Base-by-base conservation (phyloP, 1,284 basidiomycete species). In the Coniferiporia sulphurascens region DNA sequence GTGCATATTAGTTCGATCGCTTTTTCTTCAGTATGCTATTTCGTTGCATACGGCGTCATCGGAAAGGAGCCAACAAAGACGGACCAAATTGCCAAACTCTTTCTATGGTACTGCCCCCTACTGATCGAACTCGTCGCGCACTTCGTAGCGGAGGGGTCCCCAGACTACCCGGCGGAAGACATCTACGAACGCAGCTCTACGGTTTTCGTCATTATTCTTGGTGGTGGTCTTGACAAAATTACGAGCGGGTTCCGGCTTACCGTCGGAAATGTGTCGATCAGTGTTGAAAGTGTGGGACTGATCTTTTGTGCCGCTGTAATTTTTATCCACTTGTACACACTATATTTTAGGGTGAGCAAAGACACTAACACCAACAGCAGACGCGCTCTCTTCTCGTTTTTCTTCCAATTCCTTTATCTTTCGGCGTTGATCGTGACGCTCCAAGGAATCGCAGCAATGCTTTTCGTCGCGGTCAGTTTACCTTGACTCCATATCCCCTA, bases 51-150 rank as follows among this genome's bases (percentile, higher is more conserved):
- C 19, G n/a, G 48, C 17, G 55, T 63, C 5, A 60, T 64, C 21
- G 58, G 58, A 12, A 62, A 55, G 32, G 44, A 54, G 13, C 60
- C 60, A 12, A 38, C 45, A 7, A 36, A 52, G 52, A 19, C 56
- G 3, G 55, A 56, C 41, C 41, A 63, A 51, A 59, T 61, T 8
- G 58, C 48, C 17, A 63, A 61, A 43, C 38, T 64, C 15, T 22
- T 61, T 34, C 56, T 64, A 13, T 64, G 63, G 63, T 64, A 60
- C 55, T 22, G 58, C 17, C 63, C 63, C 12, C 46, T 64, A 3
- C 17, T 64, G 5, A 12, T 61, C 19, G 63, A 64, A 53, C 58
- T 63, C 12, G 36, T 41, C 15, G 35, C 59, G 6, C 61, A 64
- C 49, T 64, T 58, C 52, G 41, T 58, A 19, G 60, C 60, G 21